A percentile compares a stretch with the other conserved stretches of the same genome.
Evolutionary conservation across 2,329 filamentous ascomycete species (phyloP).

Genomic region (Zalaria sp.): DNA sequence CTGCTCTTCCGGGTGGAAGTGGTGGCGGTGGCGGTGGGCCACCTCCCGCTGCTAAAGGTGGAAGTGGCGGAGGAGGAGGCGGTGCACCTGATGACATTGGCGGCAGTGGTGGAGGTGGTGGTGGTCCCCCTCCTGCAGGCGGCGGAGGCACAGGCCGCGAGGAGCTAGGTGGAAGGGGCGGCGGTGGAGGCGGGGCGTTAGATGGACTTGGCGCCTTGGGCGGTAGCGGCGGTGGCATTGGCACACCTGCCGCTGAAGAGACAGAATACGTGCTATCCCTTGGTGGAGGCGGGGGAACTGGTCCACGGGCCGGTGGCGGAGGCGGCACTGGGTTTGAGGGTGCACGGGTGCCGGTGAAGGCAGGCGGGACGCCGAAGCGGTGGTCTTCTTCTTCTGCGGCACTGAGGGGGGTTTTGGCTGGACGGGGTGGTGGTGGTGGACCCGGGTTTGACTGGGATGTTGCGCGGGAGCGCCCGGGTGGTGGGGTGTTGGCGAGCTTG

Average conservation of each 20-base stretch:
- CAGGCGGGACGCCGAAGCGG: constrained; percentile 65
- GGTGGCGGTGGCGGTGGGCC: constrained; percentile 28
- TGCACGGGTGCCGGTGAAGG: constrained; percentile 52
- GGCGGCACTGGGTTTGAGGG: constrained; percentile 47
- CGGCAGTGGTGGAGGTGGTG: constrained; percentile 28
- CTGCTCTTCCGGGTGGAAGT: constrained; percentile 32
- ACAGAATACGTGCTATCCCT: constrained; percentile 11
- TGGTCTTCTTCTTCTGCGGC: constrained; percentile 41
- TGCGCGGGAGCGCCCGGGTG: constrained; percentile 42
- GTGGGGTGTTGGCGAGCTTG: constrained; percentile 53
- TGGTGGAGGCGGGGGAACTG: constrained; percentile 7
- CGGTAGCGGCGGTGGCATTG: constrained; percentile 26
- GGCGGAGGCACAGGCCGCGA: constrained; percentile 17
- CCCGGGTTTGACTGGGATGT: constrained; percentile 14
- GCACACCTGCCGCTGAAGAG: constrained; percentile 19
- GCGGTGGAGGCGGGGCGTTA: constrained; percentile 21
- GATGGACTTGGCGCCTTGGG: constrained; percentile 16
- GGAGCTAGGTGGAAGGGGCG: constrained; percentile 22
- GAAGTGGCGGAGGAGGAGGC: constrained; percentile 35
- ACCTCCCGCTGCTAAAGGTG: constrained; percentile 21
- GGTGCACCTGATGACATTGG: constrained; percentile 19
- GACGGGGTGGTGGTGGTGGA: constrained; percentile 27
- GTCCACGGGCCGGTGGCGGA: constrained; percentile 27
- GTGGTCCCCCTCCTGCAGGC: constrained; percentile 22
- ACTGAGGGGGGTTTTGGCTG: constrained; percentile 43